Evolutionary conservation across 371 early-diverging fungal genomes (phyloP).

Genomic region (Mucor piriformis): DNA sequence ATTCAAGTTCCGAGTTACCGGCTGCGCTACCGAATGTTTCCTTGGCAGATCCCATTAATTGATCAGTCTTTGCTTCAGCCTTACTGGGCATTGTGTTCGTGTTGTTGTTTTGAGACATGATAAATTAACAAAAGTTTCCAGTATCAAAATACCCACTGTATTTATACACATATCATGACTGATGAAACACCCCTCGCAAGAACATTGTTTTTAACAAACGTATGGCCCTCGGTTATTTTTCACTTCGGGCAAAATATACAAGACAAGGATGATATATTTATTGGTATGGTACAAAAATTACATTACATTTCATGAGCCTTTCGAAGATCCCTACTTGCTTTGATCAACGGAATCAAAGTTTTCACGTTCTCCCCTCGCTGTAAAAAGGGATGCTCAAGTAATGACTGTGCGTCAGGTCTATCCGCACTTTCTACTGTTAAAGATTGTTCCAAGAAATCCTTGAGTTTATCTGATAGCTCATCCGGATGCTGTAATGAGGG

Average conservation of each 20-base stretch:
- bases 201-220: no score
- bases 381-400: slow-evolving; percentile 82
- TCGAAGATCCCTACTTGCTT: slow-evolving; percentile 75
- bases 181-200: no score
- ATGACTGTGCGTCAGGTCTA: slow-evolving; percentile 33
- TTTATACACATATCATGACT: no score
- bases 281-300: neutral
- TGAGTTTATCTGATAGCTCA: slow-evolving; percentile 63
- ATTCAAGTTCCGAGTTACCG: slow-evolving; percentile 26
- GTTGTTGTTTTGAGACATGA: neutral
- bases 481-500: slow-evolving; percentile 82
- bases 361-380: slow-evolving; percentile 81
- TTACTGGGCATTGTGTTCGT: neutral
- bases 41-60: slow-evolving; percentile 22
- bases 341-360: slow-evolving; percentile 86
- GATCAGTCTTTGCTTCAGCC: neutral
- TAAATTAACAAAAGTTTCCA: no score
- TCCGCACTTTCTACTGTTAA: slow-evolving; percentile 70
- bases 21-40: slow-evolving; percentile 24
- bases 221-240: no score
- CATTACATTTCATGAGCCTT: slow-evolving; percentile 23
- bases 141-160: no score
- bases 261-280: neutral
- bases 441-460: slow-evolving; percentile 69
- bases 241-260: no score